Evolutionary conservation across 2,329 filamentous ascomycete species (phyloP), one percentile per base, ranked within the genome.

Genomic region (Botryotinia narcissicola): DNA sequence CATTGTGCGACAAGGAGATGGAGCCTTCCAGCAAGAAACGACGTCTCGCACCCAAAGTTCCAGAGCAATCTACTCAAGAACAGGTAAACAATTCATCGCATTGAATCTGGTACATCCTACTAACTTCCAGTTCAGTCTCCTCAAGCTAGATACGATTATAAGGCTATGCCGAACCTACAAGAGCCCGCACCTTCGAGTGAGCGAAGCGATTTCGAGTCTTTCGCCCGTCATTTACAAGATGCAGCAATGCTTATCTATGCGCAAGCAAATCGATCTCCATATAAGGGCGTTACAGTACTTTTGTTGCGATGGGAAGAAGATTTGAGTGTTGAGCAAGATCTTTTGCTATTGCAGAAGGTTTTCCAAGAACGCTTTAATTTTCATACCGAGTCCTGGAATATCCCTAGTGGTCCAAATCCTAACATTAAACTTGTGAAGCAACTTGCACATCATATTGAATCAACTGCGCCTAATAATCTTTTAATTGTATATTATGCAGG

Each of bases 151-250:
- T 80, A 79, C 68, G 78, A 81, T 75, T 80, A 81, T 73, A 78
- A 81, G 72, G 70, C 78, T 66, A 75, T 78, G 61, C 77, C 78
- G 32, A 77, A 78, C 70, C 74, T 77, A 60, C 77, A 78, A 76
- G 79, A 80, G 74, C 76, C 77, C 10, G 77, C 77, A 46, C 79
- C 80, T 69, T 78, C 80, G 74, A 76, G 79, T 66, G 81, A 82
- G 74, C 78, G 80, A 70, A 79, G 76, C 81, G 89, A 91, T 78
- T 91, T 91, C 82, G 89, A 91, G 81, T 86, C 88, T 71, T 91
- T 91, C 79, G 89, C 89, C 74, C 86, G 89, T 64, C 89, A 91
- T 82, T 85, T 91, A 62, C 89, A 91, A 80, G 89, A 91, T 85
- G 89, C 89, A 68, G 89, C 89, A 76, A 90, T 90, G 86, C 84